Conservation (phyloP, 2,329 filamentous ascomycete genomes). For the Fusarium falciforme region DNA sequence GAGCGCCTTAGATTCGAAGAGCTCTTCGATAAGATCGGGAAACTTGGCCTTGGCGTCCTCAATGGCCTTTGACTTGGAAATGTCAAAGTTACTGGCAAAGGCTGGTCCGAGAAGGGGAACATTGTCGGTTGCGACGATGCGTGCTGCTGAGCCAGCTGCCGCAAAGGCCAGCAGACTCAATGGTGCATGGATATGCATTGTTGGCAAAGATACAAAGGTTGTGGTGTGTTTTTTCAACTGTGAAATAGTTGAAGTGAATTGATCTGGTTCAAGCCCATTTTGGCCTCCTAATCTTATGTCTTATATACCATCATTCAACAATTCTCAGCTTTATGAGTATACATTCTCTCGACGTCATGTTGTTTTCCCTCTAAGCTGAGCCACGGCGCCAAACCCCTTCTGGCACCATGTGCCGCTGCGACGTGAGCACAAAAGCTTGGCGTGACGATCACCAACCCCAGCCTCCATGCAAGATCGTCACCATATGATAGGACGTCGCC, state of each 20-base stretch:
- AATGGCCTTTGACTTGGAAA: slow-evolving; percentile 12
- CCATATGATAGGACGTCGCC: background rate
- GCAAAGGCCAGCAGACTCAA: background rate
- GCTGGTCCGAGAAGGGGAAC: slow-evolving; percentile 37
- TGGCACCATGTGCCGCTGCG: background rate
- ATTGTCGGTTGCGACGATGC: slow-evolving; percentile 23
- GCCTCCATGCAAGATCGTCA: background rate
- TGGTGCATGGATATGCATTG: background rate
- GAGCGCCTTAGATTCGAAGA: slow-evolving; percentile 7
- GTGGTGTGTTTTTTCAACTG: background rate
- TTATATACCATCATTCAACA: background rate
- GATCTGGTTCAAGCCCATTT: background rate
- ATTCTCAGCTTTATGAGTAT: background rate
- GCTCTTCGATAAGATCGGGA: slow-evolving; percentile 11
- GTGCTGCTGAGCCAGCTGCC: background rate
- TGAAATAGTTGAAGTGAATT: background rate
- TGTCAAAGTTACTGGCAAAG: slow-evolving; percentile 36
- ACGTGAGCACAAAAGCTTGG: background rate
- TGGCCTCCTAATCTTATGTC: too few species aligned
- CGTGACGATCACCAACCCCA: background rate
- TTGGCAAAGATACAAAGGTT: background rate
- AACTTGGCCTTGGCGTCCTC: slow-evolving; percentile 20
- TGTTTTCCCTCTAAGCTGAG: background rate
- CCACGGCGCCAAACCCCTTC: background rate
- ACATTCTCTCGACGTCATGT: background rate